Evolutionary conservation across 2,329 filamentous ascomycete genomes (phyloP), one percentile per base, ranked within the genome.

Genomic region (Plectosphaerella plurivora): DNA sequence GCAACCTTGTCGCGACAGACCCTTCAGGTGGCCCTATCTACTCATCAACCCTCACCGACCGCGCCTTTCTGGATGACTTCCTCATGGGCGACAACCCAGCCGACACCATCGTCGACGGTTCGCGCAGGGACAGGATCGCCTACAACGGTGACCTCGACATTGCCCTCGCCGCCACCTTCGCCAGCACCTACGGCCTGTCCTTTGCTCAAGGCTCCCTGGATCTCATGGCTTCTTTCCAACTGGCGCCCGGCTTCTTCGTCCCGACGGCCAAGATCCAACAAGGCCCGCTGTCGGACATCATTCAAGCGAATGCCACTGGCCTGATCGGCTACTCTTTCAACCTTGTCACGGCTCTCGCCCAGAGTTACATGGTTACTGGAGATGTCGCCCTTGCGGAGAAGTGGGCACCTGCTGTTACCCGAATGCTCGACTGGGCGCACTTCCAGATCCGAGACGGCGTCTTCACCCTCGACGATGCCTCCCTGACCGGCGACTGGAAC

Each of bases 291-390:
- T 14, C 46, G 2, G 5, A 51, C 3, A 55, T 51, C 3, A 47
- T 65, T 9, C 45, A 64, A 12, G 50, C 56, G 5, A 63, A 62
- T 35, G 33, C 62, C 1, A 69, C 66, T 4, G 67, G 65, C 2
- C 54, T 69, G 16, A 67, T 69, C 44, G 65, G 65, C 2, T 69
- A 68, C 54, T 68, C 65, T 2, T 63, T 69, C 22, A 64, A 68
- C 56, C 65, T 66, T 6, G 59, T 69, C 12, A 64, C 59, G 4
- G 65, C 65, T 16, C 54, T 63, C 3, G 63, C 65, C 0, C 52
- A 56, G 35, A 64, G 55, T 37, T 68, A 67, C 47, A 58, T 60
- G 51, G 53, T 58, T 39, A 66, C 63, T 10, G 66, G 66, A 5
- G 55, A 68, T 45, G 12, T 53, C 0, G 51, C 37, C 2, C 61